These are phyloP conservation scores for Antitrichia curtipendula DNA, from an alignment of 225 moss, liverwort and hornwort species.

Conservation along the genomic window DNA sequence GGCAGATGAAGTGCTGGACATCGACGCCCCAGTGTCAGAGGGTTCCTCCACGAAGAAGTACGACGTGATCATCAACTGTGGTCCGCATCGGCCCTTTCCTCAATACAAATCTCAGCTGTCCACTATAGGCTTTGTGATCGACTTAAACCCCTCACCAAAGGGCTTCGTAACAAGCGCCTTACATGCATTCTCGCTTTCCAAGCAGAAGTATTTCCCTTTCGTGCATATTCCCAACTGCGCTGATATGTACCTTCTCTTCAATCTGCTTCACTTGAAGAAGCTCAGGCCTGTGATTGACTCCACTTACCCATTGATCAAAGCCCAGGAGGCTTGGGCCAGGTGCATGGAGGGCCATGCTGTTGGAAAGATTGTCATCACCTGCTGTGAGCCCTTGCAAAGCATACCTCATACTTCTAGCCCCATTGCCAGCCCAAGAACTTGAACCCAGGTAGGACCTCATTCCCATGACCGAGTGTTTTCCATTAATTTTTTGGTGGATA, in stretches of 20 bases:
- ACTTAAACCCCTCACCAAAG: slow-evolving; percentile 33
- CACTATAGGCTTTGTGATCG: slow-evolving; percentile 40
- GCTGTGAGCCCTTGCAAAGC: slow-evolving; percentile 17
- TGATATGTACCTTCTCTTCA: slow-evolving; percentile 53
- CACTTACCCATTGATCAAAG: slow-evolving; percentile 26
- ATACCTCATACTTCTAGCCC: slow-evolving; percentile 3
- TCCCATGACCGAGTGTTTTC: not conserved
- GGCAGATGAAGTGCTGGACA: slow-evolving; percentile 65
- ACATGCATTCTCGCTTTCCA: slow-evolving; percentile 27
- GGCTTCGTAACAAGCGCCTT: slow-evolving; percentile 4
- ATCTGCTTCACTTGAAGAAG: slow-evolving; percentile 42
- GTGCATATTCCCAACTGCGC: slow-evolving; percentile 18
- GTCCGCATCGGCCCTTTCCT: slow-evolving; percentile 16
- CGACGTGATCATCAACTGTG: slow-evolving; percentile 60
- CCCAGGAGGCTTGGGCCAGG: slow-evolving; percentile 56
- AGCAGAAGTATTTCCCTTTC: slow-evolving; percentile 53
- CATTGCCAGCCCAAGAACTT: not conserved
- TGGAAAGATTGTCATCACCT: slow-evolving; percentile 59
- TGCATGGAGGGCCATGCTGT: slow-evolving; percentile 63
- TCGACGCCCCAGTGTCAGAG: slow-evolving; percentile 8
- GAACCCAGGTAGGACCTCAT: not conserved
- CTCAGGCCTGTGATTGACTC: slow-evolving; percentile 56
- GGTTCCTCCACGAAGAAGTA: slow-evolving; percentile 61
- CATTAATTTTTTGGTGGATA: not conserved
- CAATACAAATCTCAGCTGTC: slow-evolving; percentile 39